phyloP scores from a whole-genome alignment of 768 basidiomycete species.

The Tulasnella sp. region DNA sequence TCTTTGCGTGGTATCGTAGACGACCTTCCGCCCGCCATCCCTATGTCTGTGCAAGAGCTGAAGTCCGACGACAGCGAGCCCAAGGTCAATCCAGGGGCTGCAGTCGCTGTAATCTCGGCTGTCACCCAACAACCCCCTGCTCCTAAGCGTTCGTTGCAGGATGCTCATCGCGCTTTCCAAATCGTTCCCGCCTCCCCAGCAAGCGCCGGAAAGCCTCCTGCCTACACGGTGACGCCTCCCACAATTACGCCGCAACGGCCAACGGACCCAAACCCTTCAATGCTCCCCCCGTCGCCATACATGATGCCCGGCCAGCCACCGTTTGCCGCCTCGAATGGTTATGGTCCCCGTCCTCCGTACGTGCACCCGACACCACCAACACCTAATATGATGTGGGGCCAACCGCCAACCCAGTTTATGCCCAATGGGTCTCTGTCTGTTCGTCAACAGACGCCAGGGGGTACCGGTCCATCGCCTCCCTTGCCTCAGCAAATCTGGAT shows the following conservation, averaged over 20 bases:
- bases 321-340: background rate
- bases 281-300: background rate
- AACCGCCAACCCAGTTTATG: background rate
- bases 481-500: background rate
- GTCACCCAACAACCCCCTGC: background rate
- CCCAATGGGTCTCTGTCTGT: background rate
- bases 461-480: background rate
- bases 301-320: background rate
- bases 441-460: background rate
- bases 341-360: background rate
- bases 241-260: background rate
- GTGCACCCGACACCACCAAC: background rate
- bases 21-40: slow-evolving; percentile 57
- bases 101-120: background rate
- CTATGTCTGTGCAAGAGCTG: slow-evolving; percentile 72
- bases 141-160: slow-evolving; percentile 44
- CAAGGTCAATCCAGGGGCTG: background rate
- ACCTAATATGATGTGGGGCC: slow-evolving; percentile 3
- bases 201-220: background rate
- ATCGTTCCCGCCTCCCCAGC: slow-evolving; percentile 45
- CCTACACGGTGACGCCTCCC: background rate
- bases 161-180: slow-evolving; percentile 80
- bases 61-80: slow-evolving; percentile 71
- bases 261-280: background rate
- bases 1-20: slow-evolving; percentile 77